Base-by-base conservation (phyloP, 2,329 filamentous ascomycete genomes). In the Fusarium temperatum region DNA sequence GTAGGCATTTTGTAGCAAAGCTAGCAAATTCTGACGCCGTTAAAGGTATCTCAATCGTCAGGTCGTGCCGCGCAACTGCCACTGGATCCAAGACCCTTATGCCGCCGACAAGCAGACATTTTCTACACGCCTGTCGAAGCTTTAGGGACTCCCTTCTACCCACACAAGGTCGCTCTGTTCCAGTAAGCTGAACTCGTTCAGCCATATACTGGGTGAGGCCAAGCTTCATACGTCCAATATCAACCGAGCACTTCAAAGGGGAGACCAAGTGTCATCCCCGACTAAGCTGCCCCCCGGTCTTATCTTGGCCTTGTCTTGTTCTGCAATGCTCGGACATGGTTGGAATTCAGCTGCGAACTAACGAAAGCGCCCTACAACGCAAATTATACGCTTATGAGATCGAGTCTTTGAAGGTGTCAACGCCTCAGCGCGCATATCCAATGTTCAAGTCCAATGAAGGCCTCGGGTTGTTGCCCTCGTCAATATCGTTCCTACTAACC, bases 321-420 rank as follows among this genome's bases (percentile, higher is more conserved):
- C 30, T 51, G 12, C 1, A 18, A 36, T 53, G 2, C 12, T 24
- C 48, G 3, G 0, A 0, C 6, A 26, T 20, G 30, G n/a, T 14
- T 36, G n/a, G n/a, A 0, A 26, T 26, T 36, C 12, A 53, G 30
- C 18, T 20, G 13, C 11, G 7, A 15, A 22, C 10, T 4, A 26
- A 7, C 4, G 15, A 18, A 14, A 15, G 5, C 17, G 8, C 4
- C 9, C 7, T 42, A 1, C 4, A 8, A 5, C 1, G 1, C 38
- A 8, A 17, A 20, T 6, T 10, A 26, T 20, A 11, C 3, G 15
- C 6, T 22, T 20, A 5, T 41, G 9, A 7, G 18, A 18, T 20
- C 12, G 26, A 20, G 8, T 12, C 20, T 24, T 13, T 5, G 26
- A 14, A 17, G n/a, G 11, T 10, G 15, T 12, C 20, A 20, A 32